These are phyloP conservation scores for Cytospora chrysosperma DNA, from an alignment of 2,329 filamentous ascomycete species.

Conservation along the genomic window DNA sequence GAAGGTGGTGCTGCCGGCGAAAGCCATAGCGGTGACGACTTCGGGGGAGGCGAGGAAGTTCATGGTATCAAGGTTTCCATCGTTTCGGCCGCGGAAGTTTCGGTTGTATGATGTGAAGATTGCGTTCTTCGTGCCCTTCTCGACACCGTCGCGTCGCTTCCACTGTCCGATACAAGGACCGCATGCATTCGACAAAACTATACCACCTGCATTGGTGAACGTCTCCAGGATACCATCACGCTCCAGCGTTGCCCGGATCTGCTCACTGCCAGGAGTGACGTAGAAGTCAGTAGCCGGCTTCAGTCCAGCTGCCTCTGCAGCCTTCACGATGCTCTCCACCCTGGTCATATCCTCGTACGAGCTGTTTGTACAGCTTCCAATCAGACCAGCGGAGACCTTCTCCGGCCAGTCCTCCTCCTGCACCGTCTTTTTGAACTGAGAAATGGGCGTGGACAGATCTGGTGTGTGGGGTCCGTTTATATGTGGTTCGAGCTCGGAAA, in stretches of 20 bases:
- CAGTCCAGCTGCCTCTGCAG: slow-evolving; percentile 84
- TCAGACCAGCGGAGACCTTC: slow-evolving; percentile 87
- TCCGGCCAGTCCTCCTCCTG: slow-evolving; percentile 85
- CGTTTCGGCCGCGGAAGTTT: slow-evolving; percentile 95
- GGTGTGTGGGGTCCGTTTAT: slow-evolving; percentile 98
- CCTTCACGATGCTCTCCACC: slow-evolving; percentile 87
- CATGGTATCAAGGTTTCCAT: slow-evolving; percentile 95
- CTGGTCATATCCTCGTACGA: slow-evolving; percentile 99
- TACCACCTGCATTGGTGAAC: slow-evolving; percentile 82
- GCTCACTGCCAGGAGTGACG: slow-evolving; percentile 93
- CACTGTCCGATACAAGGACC: slow-evolving; percentile 94
- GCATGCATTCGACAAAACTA: slow-evolving; percentile 91
- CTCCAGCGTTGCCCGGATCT: slow-evolving; percentile 91
- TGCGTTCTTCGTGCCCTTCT: slow-evolving; percentile 85
- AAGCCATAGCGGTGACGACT: slow-evolving; percentile 93
- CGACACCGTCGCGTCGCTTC: slow-evolving; percentile 83
- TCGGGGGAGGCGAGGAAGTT: slow-evolving; percentile 98
- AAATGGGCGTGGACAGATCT: slow-evolving; percentile 89
- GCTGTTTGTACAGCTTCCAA: slow-evolving; percentile 98
- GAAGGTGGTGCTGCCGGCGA: slow-evolving; percentile 89
- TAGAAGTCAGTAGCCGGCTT: slow-evolving; percentile 91
- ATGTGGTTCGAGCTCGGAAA: slow-evolving; percentile 87
- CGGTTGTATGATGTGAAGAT: slow-evolving; percentile 98
- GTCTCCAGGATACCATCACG: slow-evolving; percentile 84
- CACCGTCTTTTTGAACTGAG: slow-evolving; percentile 82